These are phyloP conservation scores for Oxyria digyna DNA, from an alignment of 148 eudicot species.

Conservation along the genomic window DNA sequence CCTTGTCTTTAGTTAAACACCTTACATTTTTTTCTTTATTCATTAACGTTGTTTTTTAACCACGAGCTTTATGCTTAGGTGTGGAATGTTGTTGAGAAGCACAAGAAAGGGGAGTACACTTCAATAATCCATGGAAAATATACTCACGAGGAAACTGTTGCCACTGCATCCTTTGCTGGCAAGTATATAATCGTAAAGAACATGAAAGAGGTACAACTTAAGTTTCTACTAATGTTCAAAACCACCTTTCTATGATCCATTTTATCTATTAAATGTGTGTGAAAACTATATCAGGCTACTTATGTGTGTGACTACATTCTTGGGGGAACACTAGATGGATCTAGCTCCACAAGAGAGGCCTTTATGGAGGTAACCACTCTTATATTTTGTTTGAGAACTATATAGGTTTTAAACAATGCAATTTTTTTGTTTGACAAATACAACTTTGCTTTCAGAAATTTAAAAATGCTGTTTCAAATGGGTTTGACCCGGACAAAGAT, in stretches of 20 bases:
- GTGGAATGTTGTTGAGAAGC: conserved; percentile 91
- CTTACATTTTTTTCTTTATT: not conserved
- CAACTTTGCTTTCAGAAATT: conserved; percentile 55
- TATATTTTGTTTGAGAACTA: not conserved
- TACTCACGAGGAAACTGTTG: conserved; percentile 88
- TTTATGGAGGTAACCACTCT: conserved; percentile 57
- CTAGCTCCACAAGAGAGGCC: conserved; percentile 92
- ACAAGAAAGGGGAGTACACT: conserved; percentile 87
- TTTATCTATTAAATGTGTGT: not conserved
- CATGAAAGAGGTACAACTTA: conserved; percentile 70
- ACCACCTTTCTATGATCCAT: not conserved
- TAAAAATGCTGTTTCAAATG: conserved; percentile 69
- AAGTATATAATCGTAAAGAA: conserved; percentile 70
- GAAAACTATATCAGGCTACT: conserved; percentile 42
- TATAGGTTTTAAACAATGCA: not conserved
- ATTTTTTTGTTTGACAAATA: not conserved
- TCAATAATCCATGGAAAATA: conserved; percentile 97
- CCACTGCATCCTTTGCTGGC: conserved; percentile 96
- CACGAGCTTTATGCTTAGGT: conserved; percentile 34
- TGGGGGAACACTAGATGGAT: conserved; percentile 91
- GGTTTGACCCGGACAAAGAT: conserved; percentile 93
- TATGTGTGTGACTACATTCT: conserved; percentile 95
- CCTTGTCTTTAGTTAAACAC: not conserved
- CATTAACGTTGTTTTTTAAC: not conserved
- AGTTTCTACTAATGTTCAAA: not conserved